Base-by-base conservation (phyloP, 805 yeast species). In the Starmerella cellae region DNA sequence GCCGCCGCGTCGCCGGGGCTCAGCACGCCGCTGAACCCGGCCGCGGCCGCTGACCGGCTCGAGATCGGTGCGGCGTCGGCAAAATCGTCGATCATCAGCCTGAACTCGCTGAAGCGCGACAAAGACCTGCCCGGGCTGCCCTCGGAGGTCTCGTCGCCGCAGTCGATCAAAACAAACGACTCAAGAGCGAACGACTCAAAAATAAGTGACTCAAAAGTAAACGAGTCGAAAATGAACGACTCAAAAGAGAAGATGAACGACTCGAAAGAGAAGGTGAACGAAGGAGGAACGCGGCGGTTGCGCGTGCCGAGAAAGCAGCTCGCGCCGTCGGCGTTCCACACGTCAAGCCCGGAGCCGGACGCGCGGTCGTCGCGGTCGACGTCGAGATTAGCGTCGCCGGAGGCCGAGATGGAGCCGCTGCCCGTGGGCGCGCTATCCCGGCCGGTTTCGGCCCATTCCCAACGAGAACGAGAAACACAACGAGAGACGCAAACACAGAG, bases 61-160 rank as follows among this genome's bases (percentile, higher is more conserved):
- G 34, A 11, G 17, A 5, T 17, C 34, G 17, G 21, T 5, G 21
- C 37, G 37, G 22, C 8, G 16, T 29, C 41, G 22, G 29, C 41
- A 8, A 37, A 30, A 16, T 28, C 35, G 20, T 27, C 34, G 36
- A 41, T 37, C 28, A 34, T n/a, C 35, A 29, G 27, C 20, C 13
- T 39, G 8, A 14, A 30, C 17, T 28, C 39, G 5, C 20, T 16
- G 4, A 28, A 35, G 14, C 47, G 46, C 31, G 45, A 48, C 35
- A 48, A 48, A 36, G 49, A 48, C 21, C 45, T 51, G 37, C 54
- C 52, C 17, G 44, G 38, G 14, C 44, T 46, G 34, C 53, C 51
- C 20, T 43, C 2, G 5, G 35, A 31, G 8, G 10, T 14, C 32
- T 14, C 32, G 16, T 6, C 16, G 32, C 32, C 32, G n/a, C 32